Base-by-base conservation (phyloP, 2,329 filamentous ascomycete species). In the Cytospora leucostoma region DNA sequence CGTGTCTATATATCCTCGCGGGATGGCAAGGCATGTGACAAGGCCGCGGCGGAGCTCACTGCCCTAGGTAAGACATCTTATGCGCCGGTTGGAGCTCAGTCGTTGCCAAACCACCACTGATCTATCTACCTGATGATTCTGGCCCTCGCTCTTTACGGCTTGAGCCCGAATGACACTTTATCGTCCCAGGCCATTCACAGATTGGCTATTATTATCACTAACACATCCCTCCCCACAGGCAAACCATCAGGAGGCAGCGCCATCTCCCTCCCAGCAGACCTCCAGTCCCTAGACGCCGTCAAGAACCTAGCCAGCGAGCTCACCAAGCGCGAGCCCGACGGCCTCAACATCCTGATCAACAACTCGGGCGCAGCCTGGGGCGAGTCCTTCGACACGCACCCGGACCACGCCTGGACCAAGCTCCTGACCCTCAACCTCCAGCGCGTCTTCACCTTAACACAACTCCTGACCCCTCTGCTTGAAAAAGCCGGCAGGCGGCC, bases 331-430 rank as follows among this genome's bases (percentile, higher is more conserved):
- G 85, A 87, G 70, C 65, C 71, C 68, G 76, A 79, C 61, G 44
- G 44, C 17, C 79, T 90, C 27, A 80, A 90, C 70, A 78, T 89
- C 52, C 80, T 89, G 12, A 79, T 89, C 68, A 88, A 89, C 78
- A 90, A 90, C 76, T 82, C 79, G 53, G 87, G 87, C 67, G 84
- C 82, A 44, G 84, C 85, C 65, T 89, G 87, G 87, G 87, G 86
- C 70, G 85, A 81, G 50, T 73, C 79, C 19, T 82, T 86, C 70
- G 84, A 86, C 63, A 75, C 75, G 10, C 88, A 87, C 72, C 87
- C 87, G 1, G 83, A 85, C 69, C 61, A 71, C 11, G 82, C 82
- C 17, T 88, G 84, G 85, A 80, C 78, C 34, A 82, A 84, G 68
- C 80, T 88, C 35, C 76, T 88, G 4, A 87, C 84, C 55, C 81